Evolutionary conservation across 305 asterid genomes (phyloP).

Genomic region (Fraxinus greggii): DNA sequence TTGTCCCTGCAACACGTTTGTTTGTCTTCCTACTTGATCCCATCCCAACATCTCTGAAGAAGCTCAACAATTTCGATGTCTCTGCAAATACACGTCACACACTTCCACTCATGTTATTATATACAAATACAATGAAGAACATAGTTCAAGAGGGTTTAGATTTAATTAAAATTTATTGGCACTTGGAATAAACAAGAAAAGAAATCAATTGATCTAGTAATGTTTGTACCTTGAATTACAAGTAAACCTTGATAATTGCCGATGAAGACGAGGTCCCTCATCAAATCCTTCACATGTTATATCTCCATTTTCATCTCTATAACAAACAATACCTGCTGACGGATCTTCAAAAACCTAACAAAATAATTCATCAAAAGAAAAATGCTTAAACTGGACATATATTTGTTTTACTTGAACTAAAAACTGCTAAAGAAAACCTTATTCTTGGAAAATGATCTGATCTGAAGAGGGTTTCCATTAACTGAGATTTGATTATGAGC

Average conservation of each 20-base stretch:
- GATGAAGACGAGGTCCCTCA: conserved; percentile 68
- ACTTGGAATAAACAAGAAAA: neutral
- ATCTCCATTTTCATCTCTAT: conserved; percentile 69
- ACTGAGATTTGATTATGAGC: conserved; percentile 27
- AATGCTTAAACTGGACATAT: neutral
- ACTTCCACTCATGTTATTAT: neutral
- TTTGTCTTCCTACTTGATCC: conserved; percentile 6
- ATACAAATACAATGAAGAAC: neutral
- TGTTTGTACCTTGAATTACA: conserved; percentile 45
- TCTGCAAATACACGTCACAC: conserved; percentile 15
- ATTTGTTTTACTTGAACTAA: neutral
- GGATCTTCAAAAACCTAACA: conserved; percentile 61
- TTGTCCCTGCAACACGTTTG: neutral
- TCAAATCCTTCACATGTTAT: conserved; percentile 72
- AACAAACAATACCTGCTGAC: conserved; percentile 59
- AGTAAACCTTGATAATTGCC: conserved; percentile 32
- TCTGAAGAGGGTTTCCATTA: conserved; percentile 18
- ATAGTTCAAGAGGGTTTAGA: neutral
- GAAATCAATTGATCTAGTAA: neutral
- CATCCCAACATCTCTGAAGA: conserved; percentile 46
- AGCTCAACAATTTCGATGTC: conserved; percentile 40
- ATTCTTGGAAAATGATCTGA: conserved; percentile 33
- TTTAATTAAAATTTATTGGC: neutral
- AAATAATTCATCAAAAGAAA: neutral
- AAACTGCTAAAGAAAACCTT: conserved; percentile 19